These are phyloP conservation scores for Dunaliella sp. DNA, from an alignment of 139 green algal species.

Conservation along the genomic window DNA sequence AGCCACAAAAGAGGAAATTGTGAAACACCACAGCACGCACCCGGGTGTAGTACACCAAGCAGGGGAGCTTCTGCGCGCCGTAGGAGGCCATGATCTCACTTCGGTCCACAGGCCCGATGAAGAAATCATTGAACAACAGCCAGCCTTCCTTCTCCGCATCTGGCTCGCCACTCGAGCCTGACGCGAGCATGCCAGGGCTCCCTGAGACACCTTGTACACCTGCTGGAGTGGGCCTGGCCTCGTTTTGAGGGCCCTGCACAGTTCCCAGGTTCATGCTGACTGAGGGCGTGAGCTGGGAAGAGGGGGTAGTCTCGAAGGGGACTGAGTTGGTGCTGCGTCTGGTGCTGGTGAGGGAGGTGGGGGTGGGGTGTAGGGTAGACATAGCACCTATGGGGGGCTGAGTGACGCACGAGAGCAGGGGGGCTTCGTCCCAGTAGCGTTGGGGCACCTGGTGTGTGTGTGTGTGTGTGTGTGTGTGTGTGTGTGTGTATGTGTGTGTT, in stretches of 20 bases:
- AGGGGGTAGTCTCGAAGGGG: no score
- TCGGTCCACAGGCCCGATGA: constrained; percentile 37
- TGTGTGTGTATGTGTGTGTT: background rate
- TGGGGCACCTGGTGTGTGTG: background rate
- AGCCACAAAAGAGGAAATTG: background rate
- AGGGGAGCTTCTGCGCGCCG: constrained; percentile 76
- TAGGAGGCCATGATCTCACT: constrained; percentile 65
- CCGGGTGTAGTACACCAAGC: constrained; percentile 80
- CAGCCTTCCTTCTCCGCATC: constrained; percentile 34
- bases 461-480: background rate
- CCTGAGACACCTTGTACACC: no score
- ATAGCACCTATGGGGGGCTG: background rate
- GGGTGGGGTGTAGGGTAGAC: background rate
- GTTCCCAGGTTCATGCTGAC: no score
- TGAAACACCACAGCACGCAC: constrained; percentile 24
- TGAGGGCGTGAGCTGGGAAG: no score
- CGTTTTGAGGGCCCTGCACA: no score
- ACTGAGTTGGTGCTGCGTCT: no score
- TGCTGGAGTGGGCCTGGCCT: no score
- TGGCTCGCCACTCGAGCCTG: no score
- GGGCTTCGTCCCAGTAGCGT: background rate
- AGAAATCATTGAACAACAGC: constrained; percentile 93
- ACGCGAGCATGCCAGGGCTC: no score
- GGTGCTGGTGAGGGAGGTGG: background rate
- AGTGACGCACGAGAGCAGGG: background rate